Conservation (phyloP, 495 filamentous ascomycete genomes). For the Pseudoneurospora amorphoporcata region DNA sequence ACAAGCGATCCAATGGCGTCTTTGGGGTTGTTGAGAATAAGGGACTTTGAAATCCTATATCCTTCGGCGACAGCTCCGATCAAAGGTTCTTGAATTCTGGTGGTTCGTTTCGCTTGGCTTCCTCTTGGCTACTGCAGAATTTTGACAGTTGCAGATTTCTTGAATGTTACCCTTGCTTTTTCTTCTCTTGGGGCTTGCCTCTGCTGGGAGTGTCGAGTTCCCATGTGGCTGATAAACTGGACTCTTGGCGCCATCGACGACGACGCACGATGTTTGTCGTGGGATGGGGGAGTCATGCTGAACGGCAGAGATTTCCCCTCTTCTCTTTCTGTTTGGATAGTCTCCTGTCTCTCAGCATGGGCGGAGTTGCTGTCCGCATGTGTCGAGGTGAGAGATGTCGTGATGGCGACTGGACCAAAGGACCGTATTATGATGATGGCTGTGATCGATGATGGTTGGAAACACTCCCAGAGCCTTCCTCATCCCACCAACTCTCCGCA, state of each 20-base stretch:
- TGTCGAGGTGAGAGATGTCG: background rate
- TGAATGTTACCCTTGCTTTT: background rate
- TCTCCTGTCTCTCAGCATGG: background rate
- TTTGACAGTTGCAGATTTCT: background rate
- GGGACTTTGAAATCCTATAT: background rate
- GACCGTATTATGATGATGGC: background rate
- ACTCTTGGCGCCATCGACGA: background rate
- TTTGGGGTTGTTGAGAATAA: background rate
- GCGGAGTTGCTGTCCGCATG: background rate
- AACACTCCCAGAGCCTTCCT: background rate
- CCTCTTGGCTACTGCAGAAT: background rate
- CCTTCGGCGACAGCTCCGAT: background rate
- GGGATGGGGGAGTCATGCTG: background rate
- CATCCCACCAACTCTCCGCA: background rate
- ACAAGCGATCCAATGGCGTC: background rate
- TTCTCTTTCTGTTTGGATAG: background rate
- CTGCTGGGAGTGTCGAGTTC: background rate
- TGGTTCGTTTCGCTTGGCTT: background rate
- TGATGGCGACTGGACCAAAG: background rate
- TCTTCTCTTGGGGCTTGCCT: background rate
- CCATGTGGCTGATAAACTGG: background rate
- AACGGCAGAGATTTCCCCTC: background rate
- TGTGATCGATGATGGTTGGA: background rate
- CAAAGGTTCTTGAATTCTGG: background rate
- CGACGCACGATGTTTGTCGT: background rate